phyloP scores from a whole-genome alignment of 139 green algal genomes.

The Trebouxia sp. region DNA sequence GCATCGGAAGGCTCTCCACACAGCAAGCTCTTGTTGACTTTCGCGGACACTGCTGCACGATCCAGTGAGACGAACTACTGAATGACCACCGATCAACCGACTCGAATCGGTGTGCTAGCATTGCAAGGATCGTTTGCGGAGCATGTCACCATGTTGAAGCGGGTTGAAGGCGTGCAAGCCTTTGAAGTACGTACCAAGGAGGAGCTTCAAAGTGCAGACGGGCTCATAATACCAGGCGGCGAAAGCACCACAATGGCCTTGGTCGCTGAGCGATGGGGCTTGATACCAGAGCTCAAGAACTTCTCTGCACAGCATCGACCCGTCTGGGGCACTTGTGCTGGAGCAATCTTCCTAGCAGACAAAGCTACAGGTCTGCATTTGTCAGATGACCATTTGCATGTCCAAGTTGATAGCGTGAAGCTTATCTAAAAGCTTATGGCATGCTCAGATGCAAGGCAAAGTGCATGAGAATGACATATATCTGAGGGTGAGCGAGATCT shows the following conservation, averaged over 20 bases:
- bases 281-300: constrained; percentile 74
- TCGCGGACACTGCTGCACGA: too few species aligned
- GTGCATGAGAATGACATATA: too few species aligned
- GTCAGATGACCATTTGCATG: not conserved
- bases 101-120: constrained; percentile 81
- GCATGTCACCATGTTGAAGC: constrained; percentile 75
- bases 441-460: not conserved
- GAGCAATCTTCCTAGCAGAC: constrained; percentile 97
- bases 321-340: constrained; percentile 98
- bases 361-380: constrained; percentile 35
- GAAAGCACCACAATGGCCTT: constrained; percentile 95
- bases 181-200: constrained; percentile 86
- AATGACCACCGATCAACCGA: not conserved
- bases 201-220: constrained; percentile 72
- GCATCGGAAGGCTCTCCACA: too few species aligned
- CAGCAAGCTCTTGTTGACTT: too few species aligned
- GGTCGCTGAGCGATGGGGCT: constrained; percentile 85
- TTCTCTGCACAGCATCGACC: constrained; percentile 63
- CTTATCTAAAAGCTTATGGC: not conserved
- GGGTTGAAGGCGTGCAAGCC: constrained; percentile 62
- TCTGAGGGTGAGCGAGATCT: too few species aligned
- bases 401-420: constrained; percentile 30
- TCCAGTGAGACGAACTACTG: too few species aligned
- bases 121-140: constrained; percentile 93
- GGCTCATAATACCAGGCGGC: constrained; percentile 92